phyloP scores from a whole-genome alignment of 768 basidiomycete species.

The Tulasnella sp. region DNA sequence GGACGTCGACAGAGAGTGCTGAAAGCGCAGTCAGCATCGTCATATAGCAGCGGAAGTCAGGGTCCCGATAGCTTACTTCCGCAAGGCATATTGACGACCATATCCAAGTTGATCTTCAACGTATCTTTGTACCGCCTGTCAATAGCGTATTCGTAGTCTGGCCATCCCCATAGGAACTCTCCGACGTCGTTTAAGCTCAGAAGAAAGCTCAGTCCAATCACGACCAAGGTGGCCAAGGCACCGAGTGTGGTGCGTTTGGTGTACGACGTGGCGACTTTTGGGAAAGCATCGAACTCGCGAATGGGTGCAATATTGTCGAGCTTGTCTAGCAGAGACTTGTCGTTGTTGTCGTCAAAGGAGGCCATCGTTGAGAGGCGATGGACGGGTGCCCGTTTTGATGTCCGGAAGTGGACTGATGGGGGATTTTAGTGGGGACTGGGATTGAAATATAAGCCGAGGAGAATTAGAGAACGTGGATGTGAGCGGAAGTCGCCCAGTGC shows the following conservation, averaged over 20 bases:
- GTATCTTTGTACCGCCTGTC: conserved; percentile 58
- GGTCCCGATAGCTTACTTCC: conserved; percentile 56
- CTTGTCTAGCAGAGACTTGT: conserved; percentile 34
- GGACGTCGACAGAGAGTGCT: conserved; percentile 84
- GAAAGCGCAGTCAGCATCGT: background rate
- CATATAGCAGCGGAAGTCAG: background rate
- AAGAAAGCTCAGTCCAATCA: conserved; percentile 58
- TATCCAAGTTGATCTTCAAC: conserved; percentile 85
- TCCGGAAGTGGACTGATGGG: conserved; percentile 6
- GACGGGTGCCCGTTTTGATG: conserved; percentile 14
- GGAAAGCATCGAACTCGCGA: conserved; percentile 78
- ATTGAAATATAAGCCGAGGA: background rate
- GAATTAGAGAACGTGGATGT: conserved; percentile 7
- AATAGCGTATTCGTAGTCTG: conserved; percentile 83
- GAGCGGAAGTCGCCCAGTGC: background rate
- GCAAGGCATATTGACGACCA: conserved; percentile 92
- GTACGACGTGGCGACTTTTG: conserved; percentile 78
- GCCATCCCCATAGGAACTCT: conserved; percentile 93
- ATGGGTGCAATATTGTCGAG: conserved; percentile 65
- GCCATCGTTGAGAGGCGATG: conserved; percentile 6
- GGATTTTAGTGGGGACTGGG: background rate
- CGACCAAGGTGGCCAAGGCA: conserved; percentile 74
- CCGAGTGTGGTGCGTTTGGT: conserved; percentile 72
- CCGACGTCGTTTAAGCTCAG: conserved; percentile 83
- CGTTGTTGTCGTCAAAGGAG: conserved; percentile 12